Percentiles rank a stretch among this genome's conserved stretches.
phyloP scores from a whole-genome alignment of 140 eudicot species.

The Flaveria floridana region DNA sequence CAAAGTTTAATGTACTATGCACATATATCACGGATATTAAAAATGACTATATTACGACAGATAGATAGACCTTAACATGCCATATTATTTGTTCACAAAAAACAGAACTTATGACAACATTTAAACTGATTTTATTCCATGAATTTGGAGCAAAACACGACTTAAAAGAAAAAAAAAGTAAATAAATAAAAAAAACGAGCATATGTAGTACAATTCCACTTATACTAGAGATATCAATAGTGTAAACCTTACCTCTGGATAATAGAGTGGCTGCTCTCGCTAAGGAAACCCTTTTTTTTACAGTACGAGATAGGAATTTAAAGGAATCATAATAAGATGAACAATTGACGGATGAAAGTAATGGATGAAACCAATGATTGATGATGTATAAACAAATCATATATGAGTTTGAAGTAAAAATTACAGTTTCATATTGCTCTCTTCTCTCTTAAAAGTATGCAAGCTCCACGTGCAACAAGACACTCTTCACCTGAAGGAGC shows the following conservation, averaged over 20 bases:
- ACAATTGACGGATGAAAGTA: constrained; percentile 22
- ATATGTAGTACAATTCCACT: not conserved
- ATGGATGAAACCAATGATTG: constrained; percentile 24
- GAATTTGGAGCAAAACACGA: not conserved
- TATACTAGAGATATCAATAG: too few species aligned
- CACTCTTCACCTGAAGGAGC: constrained; percentile 17
- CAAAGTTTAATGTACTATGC: constrained; percentile 3
- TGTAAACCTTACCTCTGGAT: too few species aligned
- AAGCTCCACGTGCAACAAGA: constrained; percentile 4
- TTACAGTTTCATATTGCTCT: constrained; percentile 32
- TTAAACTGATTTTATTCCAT: not conserved
- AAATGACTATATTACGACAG: constrained; percentile 18
- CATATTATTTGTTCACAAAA: not conserved
- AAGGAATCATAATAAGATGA: constrained; percentile 18
- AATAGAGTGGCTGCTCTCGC: too few species aligned
- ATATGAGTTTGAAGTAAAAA: constrained; percentile 32
- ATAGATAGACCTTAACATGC: not conserved
- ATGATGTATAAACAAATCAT: constrained; percentile 36
- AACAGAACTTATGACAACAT: not conserved
- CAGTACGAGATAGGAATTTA: not conserved
- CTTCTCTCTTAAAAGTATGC: constrained; percentile 28
- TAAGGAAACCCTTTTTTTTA: too few species aligned
- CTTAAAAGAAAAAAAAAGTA: too few species aligned
- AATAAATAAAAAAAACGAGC: too few species aligned
- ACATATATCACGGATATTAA: not conserved